A percentile compares a stretch with the other conserved stretches of the same genome.
Evolutionary conservation across 331 rosid species (phyloP).

Genomic region (Quercus lobata): DNA sequence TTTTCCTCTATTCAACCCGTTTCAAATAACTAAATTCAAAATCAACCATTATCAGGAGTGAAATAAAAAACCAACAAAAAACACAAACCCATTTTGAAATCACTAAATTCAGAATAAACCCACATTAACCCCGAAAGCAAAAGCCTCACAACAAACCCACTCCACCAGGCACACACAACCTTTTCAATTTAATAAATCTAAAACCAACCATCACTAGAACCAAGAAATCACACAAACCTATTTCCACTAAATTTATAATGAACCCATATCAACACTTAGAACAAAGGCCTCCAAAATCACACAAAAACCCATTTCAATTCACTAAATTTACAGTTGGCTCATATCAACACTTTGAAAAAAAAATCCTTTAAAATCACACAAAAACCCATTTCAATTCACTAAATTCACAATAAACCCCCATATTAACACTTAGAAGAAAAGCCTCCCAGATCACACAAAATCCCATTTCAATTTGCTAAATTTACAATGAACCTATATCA

Average conservation of each 20-base stretch:
- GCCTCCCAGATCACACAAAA: not conserved
- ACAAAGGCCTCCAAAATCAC: not conserved
- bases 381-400: not conserved
- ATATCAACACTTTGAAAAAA: conserved; percentile 32
- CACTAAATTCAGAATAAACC: not conserved
- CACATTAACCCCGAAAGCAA: not conserved
- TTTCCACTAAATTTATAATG: not conserved
- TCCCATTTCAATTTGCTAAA: not conserved
- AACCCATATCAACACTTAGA: not conserved
- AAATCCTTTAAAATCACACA: not conserved
- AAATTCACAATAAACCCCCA: not conserved
- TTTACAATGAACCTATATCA: not conserved
- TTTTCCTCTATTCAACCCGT: not conserved
- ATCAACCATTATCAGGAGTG: not conserved
- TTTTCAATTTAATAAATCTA: not conserved
- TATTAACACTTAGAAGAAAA: not conserved
- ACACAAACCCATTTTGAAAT: not conserved
- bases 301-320: not conserved
- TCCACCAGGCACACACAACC: not conserved
- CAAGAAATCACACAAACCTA: not conserved
- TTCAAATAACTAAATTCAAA: not conserved
- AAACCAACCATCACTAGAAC: not conserved
- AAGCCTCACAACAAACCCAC: not conserved
- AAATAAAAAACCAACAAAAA: not conserved
- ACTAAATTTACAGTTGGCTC: conserved; percentile 28